Evolutionary conservation across 2,329 filamentous ascomycete species (phyloP).

Genomic region (Xylaria sp.): DNA sequence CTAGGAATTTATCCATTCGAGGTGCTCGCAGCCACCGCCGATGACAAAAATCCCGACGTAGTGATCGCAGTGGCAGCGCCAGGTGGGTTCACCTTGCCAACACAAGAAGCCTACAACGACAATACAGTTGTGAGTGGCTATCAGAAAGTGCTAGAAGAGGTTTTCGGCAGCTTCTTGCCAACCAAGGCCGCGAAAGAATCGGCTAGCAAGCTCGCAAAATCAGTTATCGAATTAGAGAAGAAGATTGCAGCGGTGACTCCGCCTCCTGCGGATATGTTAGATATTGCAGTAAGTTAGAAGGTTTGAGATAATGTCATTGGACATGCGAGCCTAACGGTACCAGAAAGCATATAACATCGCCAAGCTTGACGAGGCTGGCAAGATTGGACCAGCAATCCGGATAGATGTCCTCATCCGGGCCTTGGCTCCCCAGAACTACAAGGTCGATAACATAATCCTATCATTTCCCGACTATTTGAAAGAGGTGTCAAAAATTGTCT

Average conservation of each 20-base stretch:
- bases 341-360: constrained; percentile 68
- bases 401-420: constrained; percentile 54
- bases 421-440: constrained; percentile 54
- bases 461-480: constrained; percentile 63
- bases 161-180: constrained; percentile 39
- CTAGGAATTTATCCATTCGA: constrained; percentile 47
- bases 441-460: constrained; percentile 58
- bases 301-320: neutral
- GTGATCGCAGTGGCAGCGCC: constrained; percentile 46
- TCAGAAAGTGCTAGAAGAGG: constrained; percentile 45
- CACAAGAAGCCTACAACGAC: constrained; percentile 63
- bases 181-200: constrained; percentile 25
- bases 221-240: constrained; percentile 61
- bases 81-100: constrained; percentile 59
- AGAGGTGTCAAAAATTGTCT: constrained; percentile 58
- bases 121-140: constrained; percentile 56
- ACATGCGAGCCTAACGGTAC: constrained; percentile 12
- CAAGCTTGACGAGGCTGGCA: constrained; percentile 56
- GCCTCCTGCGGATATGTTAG: constrained; percentile 58
- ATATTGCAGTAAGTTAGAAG: constrained; percentile 53
- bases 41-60: constrained; percentile 46
- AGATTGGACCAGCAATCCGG: constrained; percentile 58
- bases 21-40: constrained; percentile 42
- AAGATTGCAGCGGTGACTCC: constrained; percentile 63
- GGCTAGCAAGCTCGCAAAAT: constrained; percentile 38